Conservation (phyloP, 129 eudicot genomes). For the Tanacetum coccineum region DNA sequence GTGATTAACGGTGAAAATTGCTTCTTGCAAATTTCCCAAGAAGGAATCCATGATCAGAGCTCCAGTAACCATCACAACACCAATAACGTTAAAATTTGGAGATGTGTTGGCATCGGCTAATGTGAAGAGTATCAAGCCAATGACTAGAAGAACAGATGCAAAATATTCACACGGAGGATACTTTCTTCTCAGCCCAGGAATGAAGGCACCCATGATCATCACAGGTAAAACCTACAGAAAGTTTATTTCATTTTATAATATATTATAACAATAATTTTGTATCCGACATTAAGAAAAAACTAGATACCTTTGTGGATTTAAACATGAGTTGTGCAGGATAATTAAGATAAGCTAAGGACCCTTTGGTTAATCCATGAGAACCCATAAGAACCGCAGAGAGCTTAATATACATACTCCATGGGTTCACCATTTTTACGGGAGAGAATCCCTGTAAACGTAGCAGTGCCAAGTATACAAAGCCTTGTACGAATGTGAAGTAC, state of each 20-base stretch:
- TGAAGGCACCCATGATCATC: too few relatives aligned
- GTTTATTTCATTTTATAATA: constrained; percentile 3
- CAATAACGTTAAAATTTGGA: constrained; percentile 82
- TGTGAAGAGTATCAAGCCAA: constrained; percentile 87
- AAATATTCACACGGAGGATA: too few relatives aligned
- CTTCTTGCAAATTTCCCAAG: constrained; percentile 96
- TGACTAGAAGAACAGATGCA: constrained; percentile 1
- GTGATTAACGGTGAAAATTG: constrained; percentile 87
- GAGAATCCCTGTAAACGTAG: constrained; percentile 78
- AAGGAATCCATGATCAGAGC: constrained; percentile 95
- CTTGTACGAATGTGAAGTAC: constrained; percentile 95
- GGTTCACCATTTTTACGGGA: constrained; percentile 91
- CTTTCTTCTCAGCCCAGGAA: too few relatives aligned
- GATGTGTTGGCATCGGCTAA: constrained; percentile 94
- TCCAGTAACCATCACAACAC: constrained; percentile 86
- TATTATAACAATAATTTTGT: background rate
- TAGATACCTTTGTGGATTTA: constrained; percentile 84
- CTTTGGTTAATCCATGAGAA: constrained; percentile 92
- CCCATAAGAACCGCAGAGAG: constrained; percentile 98
- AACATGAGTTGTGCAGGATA: constrained; percentile 98
- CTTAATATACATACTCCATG: constrained; percentile 87
- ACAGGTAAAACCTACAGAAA: too few relatives aligned
- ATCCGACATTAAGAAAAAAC: background rate
- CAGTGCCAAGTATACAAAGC: constrained; percentile 75
- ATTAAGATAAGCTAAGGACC: constrained; percentile 89